Base-by-base conservation (phyloP, 2,329 filamentous ascomycete genomes). In the Fusarium tuaranense region DNA sequence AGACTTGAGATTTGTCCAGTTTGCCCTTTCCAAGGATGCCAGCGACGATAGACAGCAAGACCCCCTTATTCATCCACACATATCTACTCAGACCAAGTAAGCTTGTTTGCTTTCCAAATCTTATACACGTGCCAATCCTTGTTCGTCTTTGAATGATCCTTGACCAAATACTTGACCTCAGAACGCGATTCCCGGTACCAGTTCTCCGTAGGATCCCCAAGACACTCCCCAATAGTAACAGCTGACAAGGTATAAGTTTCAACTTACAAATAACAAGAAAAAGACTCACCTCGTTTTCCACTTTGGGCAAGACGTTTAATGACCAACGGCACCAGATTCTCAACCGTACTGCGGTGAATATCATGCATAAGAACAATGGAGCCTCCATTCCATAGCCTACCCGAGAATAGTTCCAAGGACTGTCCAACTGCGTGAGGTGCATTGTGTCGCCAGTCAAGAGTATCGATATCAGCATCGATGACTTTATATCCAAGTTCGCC, bases 391-490 rank as follows among this genome's bases (percentile, higher is more conserved):
- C 75, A 65, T 7, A 82, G 70, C 7, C 73, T 74, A 30, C 61
- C 68, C 20, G 72, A 68, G 63, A 78, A 81, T 5, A 68, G 76
- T 2, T 65, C 76, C 68, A 87, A 80, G 58, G 83, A 84, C 18
- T 82, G 75, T 59, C 81, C 77, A 73, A 88, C 87, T 63, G 83
- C 84, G 48, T 87, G 81, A 7, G 86, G 83, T 9, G 80, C 80
- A 58, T 84, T 82, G 74, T 89, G 85, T 70, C 87, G 82, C 78
- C 88, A 90, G 79, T 90, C 88, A 48, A 87, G 83, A 18, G 88
- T 90, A 77, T 91, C 88, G 36, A 90, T 81, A 75, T 88, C 85
- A 73, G 88, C 87, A 78, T 88, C 87, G 65, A 86, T 84, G 72
- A 89, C 80, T 70, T 88, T 85, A 78, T 89, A 90, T 39, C 85